Evolutionary conservation across 1,139 yeast genomes (phyloP), one percentile per base, ranked within the genome.

Genomic region (Hemisphaericaspora xylanilytica): DNA sequence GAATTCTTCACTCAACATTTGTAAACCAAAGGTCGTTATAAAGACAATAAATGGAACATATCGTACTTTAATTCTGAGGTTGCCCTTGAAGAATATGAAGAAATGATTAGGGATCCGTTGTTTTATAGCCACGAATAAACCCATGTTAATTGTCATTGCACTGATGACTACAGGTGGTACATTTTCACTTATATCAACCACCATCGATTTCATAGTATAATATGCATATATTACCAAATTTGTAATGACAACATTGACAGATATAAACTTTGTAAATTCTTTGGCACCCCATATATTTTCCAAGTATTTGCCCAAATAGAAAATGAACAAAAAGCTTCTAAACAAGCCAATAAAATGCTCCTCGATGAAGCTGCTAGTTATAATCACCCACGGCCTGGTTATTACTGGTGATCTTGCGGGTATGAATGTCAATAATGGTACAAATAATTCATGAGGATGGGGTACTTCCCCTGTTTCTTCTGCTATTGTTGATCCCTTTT

Each of bases 51-150:
- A 66, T 10, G 77, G 76, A 2, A 70, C 47, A 37, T 60, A 56
- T 3, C 69, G 60, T 12, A 71, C 73, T 38, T 64, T 63, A 14
- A 71, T 49, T 28, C 75, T 52, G 16, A 71, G 39, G 32, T 57
- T 59, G 2, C 74, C 74, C 40, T 64, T 61, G 46, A 70, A 61
- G 35, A 70, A 59, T 20, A 70, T 50, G 33, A 72, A 51, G 45
- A 70, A 70, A 50, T 71, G 76, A 40, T 63, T 61, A 14, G 73
- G 65, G 13, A 71, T 68, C 28, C 76, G 49, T 49, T 71, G 76
- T 43, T 70, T 70, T 5, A 69, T 58, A 4, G 75, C 75, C 10
- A 70, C 69, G 9, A 72, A 51, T 24, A 70, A 54, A 13, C 71
- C 74, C 60, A 70, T 65, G 25, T 63, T 62, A 33, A 53, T 59